Base-by-base conservation (phyloP, 305 asterid genomes). In the Rubia peregrina region DNA sequence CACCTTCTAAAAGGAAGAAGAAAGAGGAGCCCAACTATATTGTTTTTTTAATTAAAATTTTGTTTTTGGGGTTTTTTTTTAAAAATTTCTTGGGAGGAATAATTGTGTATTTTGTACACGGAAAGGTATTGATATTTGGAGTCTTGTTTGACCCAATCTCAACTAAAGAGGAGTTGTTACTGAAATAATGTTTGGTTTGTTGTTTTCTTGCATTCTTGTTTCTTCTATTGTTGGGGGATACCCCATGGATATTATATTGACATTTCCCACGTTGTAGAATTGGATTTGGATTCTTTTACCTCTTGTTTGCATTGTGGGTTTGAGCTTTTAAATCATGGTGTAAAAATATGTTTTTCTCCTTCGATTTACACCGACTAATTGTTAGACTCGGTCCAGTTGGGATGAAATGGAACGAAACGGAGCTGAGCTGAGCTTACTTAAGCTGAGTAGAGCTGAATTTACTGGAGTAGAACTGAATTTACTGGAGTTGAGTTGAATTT, bases 1-100 rank as follows among this genome's bases (percentile, higher is more conserved):
- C 81, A 75, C 90, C 88, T 70, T 75, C 24, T 9, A 83, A 76
- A 82, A 74, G 14, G 38, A 73, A 64, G 67, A 65, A 65, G 22
- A 68, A 63, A 55, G 51, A 49, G 38, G 53, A 51, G 61, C 60
- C 46, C 40, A 44, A 12, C 65, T 59, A 8, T 59, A 5, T 59
- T 59, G 0, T 21, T 22, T 60, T 60, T 24, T 24, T 60, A 24
- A 24, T 24, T 24, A 24, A 24, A 24, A 24, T 24, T 59, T 22
- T 8, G 3, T 13, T 10, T 44, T 44, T 44, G 10, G n/a, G n/a
- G 4, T 13, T 48, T 48, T 48, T 13, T 9, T 24, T 24, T 0
- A 24, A 24, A 24, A 9, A 46, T 0, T 46, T 46, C 53, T 46
- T 12, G 51, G 53, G 16, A 46, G 21, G 14, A 49, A 49, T 49